Evolutionary conservation across 2,329 filamentous ascomycete genomes (phyloP).

Genomic region (Microdochium nivale): DNA sequence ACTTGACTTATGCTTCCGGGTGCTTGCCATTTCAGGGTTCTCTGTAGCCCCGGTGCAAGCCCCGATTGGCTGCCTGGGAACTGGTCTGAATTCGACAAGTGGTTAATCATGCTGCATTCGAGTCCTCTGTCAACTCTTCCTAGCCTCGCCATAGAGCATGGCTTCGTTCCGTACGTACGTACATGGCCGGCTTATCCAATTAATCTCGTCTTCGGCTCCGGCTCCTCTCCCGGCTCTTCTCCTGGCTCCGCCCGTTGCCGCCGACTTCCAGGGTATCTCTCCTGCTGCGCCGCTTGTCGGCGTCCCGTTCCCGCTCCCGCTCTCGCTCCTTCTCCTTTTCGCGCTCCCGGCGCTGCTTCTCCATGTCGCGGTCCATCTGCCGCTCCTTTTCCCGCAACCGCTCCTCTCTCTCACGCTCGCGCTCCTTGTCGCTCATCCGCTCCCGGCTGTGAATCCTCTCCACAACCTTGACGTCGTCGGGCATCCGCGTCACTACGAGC

Average conservation of each 20-base stretch:
- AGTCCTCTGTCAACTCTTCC: too few species aligned
- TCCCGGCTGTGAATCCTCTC: conserved; percentile 4
- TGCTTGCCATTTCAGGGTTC: background rate
- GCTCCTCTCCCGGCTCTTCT: conserved; percentile 13
- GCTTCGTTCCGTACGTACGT: background rate
- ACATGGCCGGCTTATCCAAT: background rate
- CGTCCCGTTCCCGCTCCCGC: conserved; percentile 3
- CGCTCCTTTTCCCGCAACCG: background rate
- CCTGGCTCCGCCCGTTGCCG: conserved; percentile 14
- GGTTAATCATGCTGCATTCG: too few species aligned
- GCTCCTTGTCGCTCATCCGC: conserved; percentile 6
- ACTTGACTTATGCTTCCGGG: too few species aligned
- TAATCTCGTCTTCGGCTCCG: conserved; percentile 9
- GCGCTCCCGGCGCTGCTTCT: background rate
- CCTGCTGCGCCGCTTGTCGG: conserved; percentile 4
- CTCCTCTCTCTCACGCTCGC: conserved; percentile 1
- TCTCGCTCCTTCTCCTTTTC: background rate
- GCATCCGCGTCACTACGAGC: conserved; percentile 55
- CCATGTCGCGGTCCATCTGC: background rate
- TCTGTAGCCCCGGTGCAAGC: too few species aligned
- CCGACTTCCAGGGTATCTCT: conserved; percentile 13
- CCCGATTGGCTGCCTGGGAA: background rate
- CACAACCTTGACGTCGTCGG: conserved; percentile 47
- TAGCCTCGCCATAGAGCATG: too few species aligned
- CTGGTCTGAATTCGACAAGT: too few species aligned